Base-by-base conservation (phyloP, 1,284 basidiomycete species). In the Trichosporon coremiiforme region DNA sequence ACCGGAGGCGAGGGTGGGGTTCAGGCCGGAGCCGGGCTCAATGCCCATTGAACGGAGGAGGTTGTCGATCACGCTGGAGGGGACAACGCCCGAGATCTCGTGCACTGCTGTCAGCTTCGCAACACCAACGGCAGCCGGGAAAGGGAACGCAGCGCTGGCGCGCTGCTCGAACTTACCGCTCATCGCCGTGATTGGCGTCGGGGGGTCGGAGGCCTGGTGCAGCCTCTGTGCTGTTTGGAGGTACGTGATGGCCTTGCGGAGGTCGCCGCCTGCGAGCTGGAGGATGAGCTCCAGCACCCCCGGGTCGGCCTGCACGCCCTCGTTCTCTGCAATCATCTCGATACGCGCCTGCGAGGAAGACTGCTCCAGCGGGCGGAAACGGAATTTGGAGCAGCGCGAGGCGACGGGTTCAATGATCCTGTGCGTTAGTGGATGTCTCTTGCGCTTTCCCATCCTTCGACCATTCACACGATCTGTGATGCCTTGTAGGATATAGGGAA, bases 381-480 rank as follows among this genome's bases (percentile, higher is more conserved):
- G 91, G 85, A 99, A 99, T 85, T 99, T 99, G 71, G 94, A 97
- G 84, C 97, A 99, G 67, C 97, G 90, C n/a, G 96, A 98, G 17
- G 97, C 94, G 29, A 99, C 88, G 0, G 97, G 97, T 80, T 99
- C 97, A 71, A 99, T 99, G 75, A 99, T 99, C 78, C 96, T 98
- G 76, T 6, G 60, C 31, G 38, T 68, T 7, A 69, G 64, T 64
- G 15, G 3, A 45, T n/a, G 25, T 25, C 25, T 10, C 41, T 12
- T 6, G 25, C 25, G 25, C 25, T 25, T 25, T 25, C 25, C 25
- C 25, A 25, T 25, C 25, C 25, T 25, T 25, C 25, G 25, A 25
- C 25, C 25, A 25, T 25, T 25, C 25, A 25, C 25, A 25, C 25
- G 25, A 25, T 25, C 25, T 25, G 25, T 25, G 25, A 25, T 25